Evolutionary conservation across 1,284 basidiomycete species (phyloP).

Genomic region (Pterulicium gracile): DNA sequence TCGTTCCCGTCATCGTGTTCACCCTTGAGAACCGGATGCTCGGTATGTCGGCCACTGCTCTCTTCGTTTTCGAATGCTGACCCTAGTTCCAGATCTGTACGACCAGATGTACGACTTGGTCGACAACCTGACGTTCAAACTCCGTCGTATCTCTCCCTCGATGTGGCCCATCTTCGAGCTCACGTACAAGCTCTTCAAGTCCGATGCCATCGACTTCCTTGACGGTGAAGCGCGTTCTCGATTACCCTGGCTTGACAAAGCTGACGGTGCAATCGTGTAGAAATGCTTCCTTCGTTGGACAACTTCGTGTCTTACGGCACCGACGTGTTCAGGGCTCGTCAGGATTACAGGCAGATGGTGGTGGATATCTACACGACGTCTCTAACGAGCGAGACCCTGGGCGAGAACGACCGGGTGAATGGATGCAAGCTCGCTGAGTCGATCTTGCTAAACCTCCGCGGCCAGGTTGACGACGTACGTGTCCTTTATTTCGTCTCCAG

Average conservation of each 20-base stretch:
- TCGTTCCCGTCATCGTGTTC: slow-evolving; percentile 70
- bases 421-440: slow-evolving; percentile 84
- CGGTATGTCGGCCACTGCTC: slow-evolving; percentile 30
- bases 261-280: slow-evolving; percentile 25
- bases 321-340: slow-evolving; percentile 60
- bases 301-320: slow-evolving; percentile 85
- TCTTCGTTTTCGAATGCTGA: background rate
- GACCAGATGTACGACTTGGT: slow-evolving; percentile 85
- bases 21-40: slow-evolving; percentile 69
- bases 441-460: slow-evolving; percentile 69
- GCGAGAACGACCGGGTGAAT: slow-evolving; percentile 75
- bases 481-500: background rate
- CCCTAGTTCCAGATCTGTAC: slow-evolving; percentile 59
- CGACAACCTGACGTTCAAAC: slow-evolving; percentile 79
- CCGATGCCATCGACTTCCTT: slow-evolving; percentile 76
- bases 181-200: slow-evolving; percentile 80
- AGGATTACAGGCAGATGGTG: slow-evolving; percentile 74
- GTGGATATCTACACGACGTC: slow-evolving; percentile 79
- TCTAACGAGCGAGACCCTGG: slow-evolving; percentile 63
- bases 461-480: slow-evolving; percentile 67
- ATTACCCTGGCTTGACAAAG: background rate
- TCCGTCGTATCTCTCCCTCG: slow-evolving; percentile 62
- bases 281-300: slow-evolving; percentile 84
- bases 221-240: slow-evolving; percentile 40
- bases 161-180: slow-evolving; percentile 86